Conservation (phyloP, 2,329 filamentous ascomycete genomes). For the Gremmenia infestans region DNA sequence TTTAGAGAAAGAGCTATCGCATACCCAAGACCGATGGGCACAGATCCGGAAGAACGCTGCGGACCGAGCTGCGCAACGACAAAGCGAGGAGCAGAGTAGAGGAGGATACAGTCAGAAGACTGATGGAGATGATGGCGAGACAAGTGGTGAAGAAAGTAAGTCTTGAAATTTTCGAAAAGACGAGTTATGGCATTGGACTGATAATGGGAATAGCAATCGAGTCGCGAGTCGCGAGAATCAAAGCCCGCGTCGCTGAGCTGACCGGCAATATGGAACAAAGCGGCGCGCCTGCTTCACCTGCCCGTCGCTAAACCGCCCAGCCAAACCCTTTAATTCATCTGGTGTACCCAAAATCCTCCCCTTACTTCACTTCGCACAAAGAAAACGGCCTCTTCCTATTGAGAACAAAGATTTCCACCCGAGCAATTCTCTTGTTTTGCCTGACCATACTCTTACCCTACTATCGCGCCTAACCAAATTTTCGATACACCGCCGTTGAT, state of each 20-base stretch:
- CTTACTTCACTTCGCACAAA: neutral
- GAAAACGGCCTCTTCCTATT: neutral
- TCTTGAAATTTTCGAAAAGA: slow-evolving; percentile 24
- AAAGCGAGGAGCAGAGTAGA: slow-evolving; percentile 58
- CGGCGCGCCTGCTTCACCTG: slow-evolving; percentile 10
- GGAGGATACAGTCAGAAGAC: slow-evolving; percentile 51
- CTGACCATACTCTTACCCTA: neutral
- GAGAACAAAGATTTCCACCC: neutral
- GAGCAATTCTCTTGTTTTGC: neutral
- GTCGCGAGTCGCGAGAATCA: slow-evolving; percentile 93
- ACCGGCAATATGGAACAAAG: slow-evolving; percentile 71
- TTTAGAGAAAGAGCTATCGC: slow-evolving; percentile 31
- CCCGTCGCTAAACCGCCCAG: slow-evolving; percentile 9
- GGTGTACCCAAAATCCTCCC: neutral
- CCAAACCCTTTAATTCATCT: neutral
- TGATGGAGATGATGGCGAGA: slow-evolving; percentile 75
- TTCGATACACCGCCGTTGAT: neutral
- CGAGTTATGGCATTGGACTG: slow-evolving; percentile 18
- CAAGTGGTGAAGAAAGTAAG: slow-evolving; percentile 93
- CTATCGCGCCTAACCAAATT: neutral
- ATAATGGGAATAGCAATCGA: slow-evolving; percentile 68
- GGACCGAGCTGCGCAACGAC: slow-evolving; percentile 63
- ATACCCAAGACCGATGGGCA: slow-evolving; percentile 78
- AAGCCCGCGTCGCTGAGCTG: slow-evolving; percentile 90
- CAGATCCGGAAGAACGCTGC: slow-evolving; percentile 94